Conservation (phyloP, 805 yeast species). For the Hanseniaspora osmophila region DNA sequence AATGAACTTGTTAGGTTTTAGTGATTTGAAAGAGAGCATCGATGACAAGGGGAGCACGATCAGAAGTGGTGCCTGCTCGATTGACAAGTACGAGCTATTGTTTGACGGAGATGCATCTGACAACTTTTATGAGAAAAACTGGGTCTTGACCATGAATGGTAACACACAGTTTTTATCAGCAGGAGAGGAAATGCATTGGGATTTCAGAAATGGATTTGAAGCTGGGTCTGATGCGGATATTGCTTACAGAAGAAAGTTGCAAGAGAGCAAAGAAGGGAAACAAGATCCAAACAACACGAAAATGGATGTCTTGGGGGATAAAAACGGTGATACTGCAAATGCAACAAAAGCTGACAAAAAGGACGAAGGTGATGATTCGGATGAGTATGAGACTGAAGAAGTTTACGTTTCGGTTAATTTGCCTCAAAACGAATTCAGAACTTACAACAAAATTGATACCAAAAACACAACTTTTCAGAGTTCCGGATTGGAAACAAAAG, state of each 20-base stretch:
- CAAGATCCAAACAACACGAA: too few relatives aligned
- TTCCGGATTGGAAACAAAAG: conserved; percentile 39
- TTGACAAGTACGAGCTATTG: conserved; percentile 43
- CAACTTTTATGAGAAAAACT: conserved; percentile 18
- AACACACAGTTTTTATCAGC: conserved; percentile 49
- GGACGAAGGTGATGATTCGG: conserved; percentile 10
- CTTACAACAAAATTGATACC: conserved; percentile 18
- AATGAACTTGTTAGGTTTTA: conserved; percentile 47
- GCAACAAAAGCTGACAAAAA: conserved; percentile 1
- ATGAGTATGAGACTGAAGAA: conserved; percentile 27
- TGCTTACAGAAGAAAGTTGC: conserved; percentile 30
- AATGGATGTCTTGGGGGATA: too few relatives aligned
- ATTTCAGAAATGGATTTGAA: conserved; percentile 59
- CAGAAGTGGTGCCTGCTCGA: conserved; percentile 74
- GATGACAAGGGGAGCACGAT: conserved; percentile 33
- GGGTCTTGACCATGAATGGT: conserved; percentile 62
- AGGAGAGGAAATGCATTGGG: conserved; percentile 94
- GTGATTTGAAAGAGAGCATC: conserved; percentile 36
- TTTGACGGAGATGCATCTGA: conserved; percentile 9
- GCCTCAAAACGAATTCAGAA: conserved; percentile 20
- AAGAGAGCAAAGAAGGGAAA: conserved; percentile 8
- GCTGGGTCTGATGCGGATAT: conserved; percentile 88
- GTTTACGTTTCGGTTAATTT: conserved; percentile 43
- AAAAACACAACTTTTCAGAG: conserved; percentile 34
- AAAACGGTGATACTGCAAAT: too few relatives aligned